A percentile compares a stretch with the other conserved stretches of the same genome.
Conservation (phyloP, 176 grass and related monocot genomes). For the Thalia dealbata region DNA sequence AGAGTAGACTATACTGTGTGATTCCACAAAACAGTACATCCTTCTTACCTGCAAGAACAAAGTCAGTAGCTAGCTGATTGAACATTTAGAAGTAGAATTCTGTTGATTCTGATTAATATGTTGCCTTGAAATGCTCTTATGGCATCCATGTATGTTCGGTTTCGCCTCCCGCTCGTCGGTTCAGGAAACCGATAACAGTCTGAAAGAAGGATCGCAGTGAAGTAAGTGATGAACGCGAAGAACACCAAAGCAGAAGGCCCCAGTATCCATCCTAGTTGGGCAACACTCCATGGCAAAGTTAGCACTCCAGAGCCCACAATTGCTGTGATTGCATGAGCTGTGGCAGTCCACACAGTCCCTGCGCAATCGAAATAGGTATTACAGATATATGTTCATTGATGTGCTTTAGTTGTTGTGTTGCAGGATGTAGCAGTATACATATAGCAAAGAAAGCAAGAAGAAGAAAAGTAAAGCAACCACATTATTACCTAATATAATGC, state of each 20-base stretch:
- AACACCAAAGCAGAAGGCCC: not conserved
- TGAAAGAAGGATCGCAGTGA: conserved; percentile 5
- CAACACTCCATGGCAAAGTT: conserved; percentile 10
- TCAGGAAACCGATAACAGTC: conserved; percentile 5
- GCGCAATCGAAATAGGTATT: not conserved
- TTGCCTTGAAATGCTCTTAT: conserved; percentile 14
- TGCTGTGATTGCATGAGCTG: conserved; percentile 13
- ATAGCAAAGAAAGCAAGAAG: not conserved
- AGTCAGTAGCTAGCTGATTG: not conserved
- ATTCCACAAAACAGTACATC: conserved; percentile 80
- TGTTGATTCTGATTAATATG: not conserved
- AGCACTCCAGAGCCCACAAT: conserved; percentile 7
- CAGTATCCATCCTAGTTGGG: conserved; percentile 15
- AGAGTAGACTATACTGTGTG: conserved; percentile 68
- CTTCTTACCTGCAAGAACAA: conserved; percentile 38
- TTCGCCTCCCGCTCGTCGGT: conserved; percentile 1
- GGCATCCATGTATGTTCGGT: conserved; percentile 9
- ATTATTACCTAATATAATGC: too few relatives aligned
- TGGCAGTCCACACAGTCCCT: conserved; percentile 18
- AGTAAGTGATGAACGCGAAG: conserved; percentile 6
- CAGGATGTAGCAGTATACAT: too few relatives aligned
- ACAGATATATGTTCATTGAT: too few relatives aligned
- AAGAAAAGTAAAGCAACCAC: not conserved
- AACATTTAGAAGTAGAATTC: too few relatives aligned
- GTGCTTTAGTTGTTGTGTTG: too few relatives aligned